Conservation (phyloP, 352 stramenopile species). For the Globisporangium recalcitrans region DNA sequence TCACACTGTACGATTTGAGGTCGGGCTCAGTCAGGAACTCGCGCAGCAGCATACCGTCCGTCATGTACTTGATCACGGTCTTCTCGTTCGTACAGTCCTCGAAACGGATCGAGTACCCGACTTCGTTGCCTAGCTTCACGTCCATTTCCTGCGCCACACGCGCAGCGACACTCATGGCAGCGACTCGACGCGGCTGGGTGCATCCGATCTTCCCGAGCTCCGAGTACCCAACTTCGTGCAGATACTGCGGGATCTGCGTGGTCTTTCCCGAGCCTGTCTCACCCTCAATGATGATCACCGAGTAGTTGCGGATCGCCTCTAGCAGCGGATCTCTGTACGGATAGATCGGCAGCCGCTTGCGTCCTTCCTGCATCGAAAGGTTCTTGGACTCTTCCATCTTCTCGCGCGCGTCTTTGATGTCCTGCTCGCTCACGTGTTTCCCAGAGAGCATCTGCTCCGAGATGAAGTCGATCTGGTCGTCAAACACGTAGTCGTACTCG, state of each 20-base stretch:
- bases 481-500: constrained; percentile 96
- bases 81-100: constrained; percentile 98
- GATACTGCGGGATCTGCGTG: constrained; percentile 98
- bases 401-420: constrained; percentile 59
- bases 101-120: constrained; percentile 99
- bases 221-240: constrained; percentile 96
- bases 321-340: constrained; percentile 98
- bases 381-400: constrained; percentile 83
- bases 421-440: constrained; percentile 78
- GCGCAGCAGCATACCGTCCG: constrained; percentile 98
- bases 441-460: constrained; percentile 85
- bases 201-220: constrained; percentile 95
- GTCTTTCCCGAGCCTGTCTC: constrained; percentile 97
- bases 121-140: constrained; percentile 95
- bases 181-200: constrained; percentile 94
- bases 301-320: constrained; percentile 94
- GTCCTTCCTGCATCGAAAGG: constrained; percentile 93
- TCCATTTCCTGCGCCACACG: constrained; percentile 99
- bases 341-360: constrained; percentile 97
- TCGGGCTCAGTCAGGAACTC: constrained; percentile 98
- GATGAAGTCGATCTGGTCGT: constrained; percentile 99
- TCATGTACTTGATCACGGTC: constrained; percentile 99
- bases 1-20: constrained; percentile 94
- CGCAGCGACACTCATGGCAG: constrained; percentile 98
- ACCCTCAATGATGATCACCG: constrained; percentile 82